A percentile compares a stretch with the other conserved stretches of the same genome.
Evolutionary conservation across 1,284 basidiomycete genomes (phyloP).

Genomic region (Microbotryum violaceum): DNA sequence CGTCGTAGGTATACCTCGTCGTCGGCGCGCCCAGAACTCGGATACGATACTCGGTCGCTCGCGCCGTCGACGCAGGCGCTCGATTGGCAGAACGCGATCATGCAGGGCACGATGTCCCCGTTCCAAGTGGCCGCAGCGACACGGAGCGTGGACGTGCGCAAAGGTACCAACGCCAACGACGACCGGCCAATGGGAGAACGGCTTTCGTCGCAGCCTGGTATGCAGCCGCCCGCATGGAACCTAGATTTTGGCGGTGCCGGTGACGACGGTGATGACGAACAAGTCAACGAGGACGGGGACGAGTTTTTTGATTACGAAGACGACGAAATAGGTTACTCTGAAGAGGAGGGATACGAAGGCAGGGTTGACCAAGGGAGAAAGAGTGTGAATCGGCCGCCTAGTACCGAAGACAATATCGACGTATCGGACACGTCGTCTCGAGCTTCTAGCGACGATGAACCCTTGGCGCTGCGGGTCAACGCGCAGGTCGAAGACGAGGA

Average conservation of each 20-base stretch:
- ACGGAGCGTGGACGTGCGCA: too few species aligned
- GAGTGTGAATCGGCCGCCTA: too few species aligned
- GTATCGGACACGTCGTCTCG: constrained; percentile 14
- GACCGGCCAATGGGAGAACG: neutral
- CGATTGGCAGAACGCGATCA: neutral
- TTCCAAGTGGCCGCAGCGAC: neutral
- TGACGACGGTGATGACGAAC: too few species aligned
- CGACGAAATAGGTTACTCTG: neutral
- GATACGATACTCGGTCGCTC: neutral
- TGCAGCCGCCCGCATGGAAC: too few species aligned
- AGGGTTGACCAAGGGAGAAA: too few species aligned
- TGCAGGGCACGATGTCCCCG: neutral
- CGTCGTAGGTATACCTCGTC: too few species aligned
- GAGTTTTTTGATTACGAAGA: neutral
- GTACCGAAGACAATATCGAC: constrained; percentile 12
- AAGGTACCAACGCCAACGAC: neutral
- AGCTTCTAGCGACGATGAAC: neutral
- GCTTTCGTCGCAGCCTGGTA: neutral
- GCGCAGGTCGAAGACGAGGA: constrained; percentile 23
- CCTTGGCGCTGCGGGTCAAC: neutral
- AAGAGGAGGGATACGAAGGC: neutral
- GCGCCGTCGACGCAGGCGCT: neutral
- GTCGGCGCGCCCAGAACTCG: too few species aligned
- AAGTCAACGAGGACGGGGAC: neutral
- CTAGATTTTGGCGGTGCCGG: too few species aligned